phyloP scores from a whole-genome alignment of 169 alveolate species.

The Cryptosporidium viatorum region DNA sequence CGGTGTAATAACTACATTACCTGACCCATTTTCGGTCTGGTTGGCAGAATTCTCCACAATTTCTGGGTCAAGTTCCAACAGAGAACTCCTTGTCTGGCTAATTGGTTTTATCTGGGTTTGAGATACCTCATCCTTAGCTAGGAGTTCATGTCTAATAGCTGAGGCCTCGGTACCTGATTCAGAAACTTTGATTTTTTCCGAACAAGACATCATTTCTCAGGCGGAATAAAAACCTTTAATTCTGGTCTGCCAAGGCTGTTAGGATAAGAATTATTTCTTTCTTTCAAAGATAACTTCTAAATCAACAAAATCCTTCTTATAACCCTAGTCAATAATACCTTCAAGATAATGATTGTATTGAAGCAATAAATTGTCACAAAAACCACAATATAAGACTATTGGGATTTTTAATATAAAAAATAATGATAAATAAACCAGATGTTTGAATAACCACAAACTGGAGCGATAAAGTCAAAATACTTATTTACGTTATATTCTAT shows the following conservation, averaged over 20 bases:
- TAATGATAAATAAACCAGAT: slow-evolving; percentile 41
- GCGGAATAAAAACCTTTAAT: not conserved
- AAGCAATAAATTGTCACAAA: slow-evolving; percentile 18
- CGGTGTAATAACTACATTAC: slow-evolving; percentile 60
- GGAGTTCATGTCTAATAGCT: not conserved
- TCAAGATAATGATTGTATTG: not conserved
- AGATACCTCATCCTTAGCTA: not conserved
- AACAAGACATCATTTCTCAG: not conserved
- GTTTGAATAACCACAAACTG: slow-evolving; percentile 33
- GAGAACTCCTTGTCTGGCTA: not conserved
- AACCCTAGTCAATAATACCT: not conserved
- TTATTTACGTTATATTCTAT: not conserved
- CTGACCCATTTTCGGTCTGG: slow-evolving; percentile 32
- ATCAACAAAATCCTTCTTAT: not conserved
- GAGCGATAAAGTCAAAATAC: slow-evolving; percentile 25
- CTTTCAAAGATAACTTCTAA: not conserved
- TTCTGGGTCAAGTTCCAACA: slow-evolving; percentile 41
- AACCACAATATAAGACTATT: not conserved
- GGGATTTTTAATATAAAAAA: not conserved
- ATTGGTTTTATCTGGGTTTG: not conserved
- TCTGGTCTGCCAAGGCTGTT: not conserved
- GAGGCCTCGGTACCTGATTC: not conserved
- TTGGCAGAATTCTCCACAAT: slow-evolving; percentile 5
- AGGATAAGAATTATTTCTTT: not conserved
- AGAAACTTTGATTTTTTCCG: not conserved